Percentiles rank a stretch among this genome's conserved stretches.
phyloP scores from a whole-genome alignment of 2,329 filamentous ascomycete species.

The Pochonia chlamydosporia region DNA sequence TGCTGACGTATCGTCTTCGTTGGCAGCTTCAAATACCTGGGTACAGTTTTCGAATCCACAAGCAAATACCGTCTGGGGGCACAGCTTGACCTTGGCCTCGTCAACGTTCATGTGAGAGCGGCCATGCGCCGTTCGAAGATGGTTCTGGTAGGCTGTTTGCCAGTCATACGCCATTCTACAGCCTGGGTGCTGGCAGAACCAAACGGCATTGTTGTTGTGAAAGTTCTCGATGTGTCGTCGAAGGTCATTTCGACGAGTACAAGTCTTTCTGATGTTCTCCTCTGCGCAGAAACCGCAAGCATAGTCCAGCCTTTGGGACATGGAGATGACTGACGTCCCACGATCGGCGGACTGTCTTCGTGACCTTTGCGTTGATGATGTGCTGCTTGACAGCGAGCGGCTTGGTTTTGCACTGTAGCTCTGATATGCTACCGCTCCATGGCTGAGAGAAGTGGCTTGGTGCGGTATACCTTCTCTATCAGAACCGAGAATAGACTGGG shows the following conservation, averaged over 20 bases:
- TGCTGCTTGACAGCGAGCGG: neutral
- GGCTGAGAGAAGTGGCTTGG: neutral
- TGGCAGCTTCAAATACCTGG: conserved; percentile 36
- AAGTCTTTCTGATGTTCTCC: conserved; percentile 15
- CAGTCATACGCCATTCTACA: conserved; percentile 42
- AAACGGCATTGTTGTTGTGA: conserved; percentile 41
- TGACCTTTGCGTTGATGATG: neutral
- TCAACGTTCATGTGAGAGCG: conserved; percentile 35
- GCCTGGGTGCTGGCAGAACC: conserved; percentile 37
- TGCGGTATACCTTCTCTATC: neutral
- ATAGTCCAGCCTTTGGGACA: conserved; percentile 17
- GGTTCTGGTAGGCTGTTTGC: conserved; percentile 41
- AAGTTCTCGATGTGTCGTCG: conserved; percentile 44
- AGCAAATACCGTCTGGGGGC: conserved; percentile 41
- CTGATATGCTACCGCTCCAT: neutral
- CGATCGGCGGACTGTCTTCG: neutral
- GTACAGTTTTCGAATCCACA: conserved; percentile 41
- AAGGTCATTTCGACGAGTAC: conserved; percentile 30
- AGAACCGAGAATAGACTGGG: neutral
- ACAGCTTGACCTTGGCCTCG: conserved; percentile 36
- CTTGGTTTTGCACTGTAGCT: neutral
- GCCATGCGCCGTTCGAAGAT: conserved; percentile 38
- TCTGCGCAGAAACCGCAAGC: conserved; percentile 29
- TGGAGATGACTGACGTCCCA: neutral
- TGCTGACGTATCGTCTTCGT: conserved; percentile 31